phyloP scores from a whole-genome alignment of 78 protist genomes.

The Carpediemonas membranifera region DNA sequence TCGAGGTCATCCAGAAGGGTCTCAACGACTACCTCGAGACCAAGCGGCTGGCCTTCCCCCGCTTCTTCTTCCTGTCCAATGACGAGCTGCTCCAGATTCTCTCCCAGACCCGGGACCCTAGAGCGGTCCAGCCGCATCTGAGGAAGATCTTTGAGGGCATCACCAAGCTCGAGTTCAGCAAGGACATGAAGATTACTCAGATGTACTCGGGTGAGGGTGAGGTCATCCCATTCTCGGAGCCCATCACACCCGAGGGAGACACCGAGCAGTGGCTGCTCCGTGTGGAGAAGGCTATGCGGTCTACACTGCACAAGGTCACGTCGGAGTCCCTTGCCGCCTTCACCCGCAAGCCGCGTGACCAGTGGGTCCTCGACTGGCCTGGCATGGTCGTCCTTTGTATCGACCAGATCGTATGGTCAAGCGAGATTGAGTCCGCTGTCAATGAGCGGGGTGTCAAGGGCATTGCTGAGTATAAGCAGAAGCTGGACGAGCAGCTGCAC shows the following conservation, averaged over 20 bases:
- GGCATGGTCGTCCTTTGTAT: conserved; percentile 53
- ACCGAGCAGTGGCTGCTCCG: conserved; percentile 66
- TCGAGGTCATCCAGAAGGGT: conserved; percentile 37
- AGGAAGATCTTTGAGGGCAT: conserved; percentile 62
- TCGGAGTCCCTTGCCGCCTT: conserved; percentile 5
- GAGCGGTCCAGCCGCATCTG: conserved; percentile 63
- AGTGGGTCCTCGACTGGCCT: conserved; percentile 59
- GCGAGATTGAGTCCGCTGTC: conserved; percentile 24
- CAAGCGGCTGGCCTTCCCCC: conserved; percentile 56
- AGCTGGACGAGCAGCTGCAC: conserved; percentile 10
- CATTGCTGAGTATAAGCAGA: background rate
- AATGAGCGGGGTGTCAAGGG: background rate
- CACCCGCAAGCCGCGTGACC: conserved; percentile 16
- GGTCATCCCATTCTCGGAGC: conserved; percentile 12
- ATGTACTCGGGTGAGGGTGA: conserved; percentile 50
- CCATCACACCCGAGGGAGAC: conserved; percentile 12
- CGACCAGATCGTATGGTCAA: conserved; percentile 44
- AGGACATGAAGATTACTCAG: too few relatives aligned
- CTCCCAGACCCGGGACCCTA: conserved; percentile 53
- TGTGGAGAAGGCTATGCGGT: conserved; percentile 18
- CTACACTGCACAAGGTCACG: conserved; percentile 11
- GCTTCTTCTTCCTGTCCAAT: conserved; percentile 68
- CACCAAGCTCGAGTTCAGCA: conserved; percentile 25
- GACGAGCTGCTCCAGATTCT: conserved; percentile 61
- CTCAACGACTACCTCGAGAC: conserved; percentile 53